Percentiles rank a stretch among this genome's conserved stretches.
These are phyloP conservation scores for Sordariomycetes sp. DNA, from an alignment of 2,329 filamentous ascomycete species.

Conservation along the genomic window DNA sequence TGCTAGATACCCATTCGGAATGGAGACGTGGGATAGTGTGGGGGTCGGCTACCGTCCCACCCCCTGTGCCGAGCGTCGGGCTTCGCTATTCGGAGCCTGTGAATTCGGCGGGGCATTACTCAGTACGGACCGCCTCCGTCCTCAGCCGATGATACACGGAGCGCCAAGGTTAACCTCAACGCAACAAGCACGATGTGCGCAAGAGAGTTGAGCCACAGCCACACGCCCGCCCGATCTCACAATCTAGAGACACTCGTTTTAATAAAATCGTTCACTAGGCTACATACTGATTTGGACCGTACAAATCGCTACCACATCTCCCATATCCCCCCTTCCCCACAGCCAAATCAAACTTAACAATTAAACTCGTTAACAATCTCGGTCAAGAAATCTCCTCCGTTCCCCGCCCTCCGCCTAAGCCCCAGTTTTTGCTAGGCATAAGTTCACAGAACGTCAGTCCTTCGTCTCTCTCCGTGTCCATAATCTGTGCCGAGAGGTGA, in stretches of 20 bases:
- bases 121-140: background rate
- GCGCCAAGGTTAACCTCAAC: background rate
- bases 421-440: background rate
- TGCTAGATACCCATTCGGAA: background rate
- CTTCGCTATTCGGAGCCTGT: background rate
- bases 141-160: background rate
- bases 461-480: background rate
- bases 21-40: background rate
- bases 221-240: background rate
- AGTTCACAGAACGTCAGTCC: background rate
- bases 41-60: background rate
- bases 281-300: background rate
- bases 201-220: no score
- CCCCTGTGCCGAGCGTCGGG: background rate
- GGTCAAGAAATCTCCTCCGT: background rate
- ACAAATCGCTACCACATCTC: background rate
- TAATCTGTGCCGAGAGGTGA: background rate
- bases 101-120: background rate
- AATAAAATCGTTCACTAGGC: background rate
- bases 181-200: background rate
- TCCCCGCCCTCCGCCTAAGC: no score
- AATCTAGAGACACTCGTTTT: background rate
- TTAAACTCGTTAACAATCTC: background rate
- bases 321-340: background rate
- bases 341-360: background rate